Evolutionary conservation across 2,329 filamentous ascomycete genomes (phyloP).

Genomic region (Cladophialophora exuberans): DNA sequence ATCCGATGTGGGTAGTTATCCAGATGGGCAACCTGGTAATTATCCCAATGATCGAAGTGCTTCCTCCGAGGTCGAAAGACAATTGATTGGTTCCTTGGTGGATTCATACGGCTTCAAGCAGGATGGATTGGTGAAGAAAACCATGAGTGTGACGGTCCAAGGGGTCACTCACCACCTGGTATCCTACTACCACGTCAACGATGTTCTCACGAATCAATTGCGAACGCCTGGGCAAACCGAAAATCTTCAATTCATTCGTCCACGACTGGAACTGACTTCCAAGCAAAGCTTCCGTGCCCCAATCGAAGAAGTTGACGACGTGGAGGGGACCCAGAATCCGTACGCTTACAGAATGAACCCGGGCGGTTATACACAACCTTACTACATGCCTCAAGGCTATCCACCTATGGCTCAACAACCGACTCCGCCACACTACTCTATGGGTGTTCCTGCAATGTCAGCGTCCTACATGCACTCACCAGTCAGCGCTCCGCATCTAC

Average conservation of each 20-base stretch:
- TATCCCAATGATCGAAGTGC: conserved; percentile 43
- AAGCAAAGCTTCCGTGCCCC: conserved; percentile 69
- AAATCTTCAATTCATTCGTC: conserved; percentile 54
- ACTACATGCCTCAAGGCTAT: conserved; percentile 29
- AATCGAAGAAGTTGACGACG: conserved; percentile 62
- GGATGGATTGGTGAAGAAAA: conserved; percentile 86
- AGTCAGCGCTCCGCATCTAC: conserved; percentile 25
- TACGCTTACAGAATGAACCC: conserved; percentile 46
- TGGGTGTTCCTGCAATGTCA: conserved; percentile 28
- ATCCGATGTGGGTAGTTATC: conserved; percentile 40
- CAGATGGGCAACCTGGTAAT: conserved; percentile 40
- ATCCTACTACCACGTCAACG: conserved; percentile 82
- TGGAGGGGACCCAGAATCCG: conserved; percentile 43
- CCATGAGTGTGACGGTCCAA: conserved; percentile 76
- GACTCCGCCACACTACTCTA: conserved; percentile 25
- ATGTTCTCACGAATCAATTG: conserved; percentile 68
- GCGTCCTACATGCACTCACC: conserved; percentile 30
- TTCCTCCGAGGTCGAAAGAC: conserved; percentile 55
- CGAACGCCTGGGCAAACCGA: conserved; percentile 61
- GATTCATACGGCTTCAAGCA: conserved; percentile 88
- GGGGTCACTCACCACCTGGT: conserved; percentile 83
- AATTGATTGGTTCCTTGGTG: conserved; percentile 79
- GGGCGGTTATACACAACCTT: conserved; percentile 33
- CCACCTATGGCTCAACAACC: conserved; percentile 29
- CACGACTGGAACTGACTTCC: conserved; percentile 61